Percentiles rank a stretch among this genome's conserved stretches.
phyloP scores from a whole-genome alignment of 2,329 filamentous ascomycete species.

The Tolypocladium pustulatum region DNA sequence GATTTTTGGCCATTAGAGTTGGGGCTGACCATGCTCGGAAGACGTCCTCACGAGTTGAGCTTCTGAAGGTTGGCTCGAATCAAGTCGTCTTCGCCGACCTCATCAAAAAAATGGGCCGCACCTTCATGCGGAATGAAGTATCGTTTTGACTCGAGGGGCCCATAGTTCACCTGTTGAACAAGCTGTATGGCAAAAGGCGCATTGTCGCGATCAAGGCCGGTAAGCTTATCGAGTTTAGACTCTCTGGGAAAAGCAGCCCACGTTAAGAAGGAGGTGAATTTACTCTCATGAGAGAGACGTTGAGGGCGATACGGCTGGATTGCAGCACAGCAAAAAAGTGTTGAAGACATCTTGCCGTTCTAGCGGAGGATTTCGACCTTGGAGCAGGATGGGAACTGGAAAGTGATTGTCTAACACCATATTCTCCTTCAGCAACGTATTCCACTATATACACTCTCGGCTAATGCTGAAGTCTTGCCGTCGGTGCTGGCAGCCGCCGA shows the following conservation, averaged over 20 bases:
- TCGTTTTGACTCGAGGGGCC: constrained; percentile 28
- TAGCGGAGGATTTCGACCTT: too few species aligned
- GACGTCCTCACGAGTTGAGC: constrained; percentile 26
- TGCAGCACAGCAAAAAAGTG: constrained; percentile 14
- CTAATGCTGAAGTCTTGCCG: not conserved
- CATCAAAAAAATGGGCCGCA: constrained; percentile 14
- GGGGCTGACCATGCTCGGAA: too few species aligned
- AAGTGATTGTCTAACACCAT: too few species aligned
- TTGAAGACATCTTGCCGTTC: constrained; percentile 10
- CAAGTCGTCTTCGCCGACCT: constrained; percentile 25
- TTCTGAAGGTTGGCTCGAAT: constrained; percentile 32
- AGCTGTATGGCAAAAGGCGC: constrained; percentile 25
- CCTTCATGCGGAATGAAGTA: constrained; percentile 24
- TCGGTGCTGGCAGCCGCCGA: not conserved
- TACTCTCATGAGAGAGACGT: constrained; percentile 12
- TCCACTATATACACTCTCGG: not conserved
- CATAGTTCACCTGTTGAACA: constrained; percentile 33
- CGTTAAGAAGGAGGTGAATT: constrained; percentile 13
- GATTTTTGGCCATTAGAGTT: not conserved
- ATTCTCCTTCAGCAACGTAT: too few species aligned
- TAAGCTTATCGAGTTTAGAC: not conserved
- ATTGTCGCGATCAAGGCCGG: too few species aligned
- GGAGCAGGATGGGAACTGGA: too few species aligned
- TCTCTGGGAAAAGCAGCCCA: constrained; percentile 20
- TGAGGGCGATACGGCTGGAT: constrained; percentile 13